Percentiles rank a stretch among this genome's conserved stretches.
These are phyloP conservation scores for Saraca asoca DNA, from an alignment of 331 rosid species.

Conservation along the genomic window DNA sequence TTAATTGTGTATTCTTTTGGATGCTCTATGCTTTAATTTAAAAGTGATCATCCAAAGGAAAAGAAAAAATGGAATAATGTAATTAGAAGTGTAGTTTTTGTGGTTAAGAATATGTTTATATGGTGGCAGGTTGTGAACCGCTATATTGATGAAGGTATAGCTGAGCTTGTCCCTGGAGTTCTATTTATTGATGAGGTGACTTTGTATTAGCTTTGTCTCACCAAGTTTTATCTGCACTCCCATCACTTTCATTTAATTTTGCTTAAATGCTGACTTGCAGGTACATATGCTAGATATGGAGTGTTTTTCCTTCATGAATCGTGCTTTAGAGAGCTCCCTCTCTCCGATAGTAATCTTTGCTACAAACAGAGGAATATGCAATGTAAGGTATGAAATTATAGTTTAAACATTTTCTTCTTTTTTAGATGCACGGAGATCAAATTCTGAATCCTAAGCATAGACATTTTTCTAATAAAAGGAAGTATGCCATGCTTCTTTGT, in stretches of 20 bases:
- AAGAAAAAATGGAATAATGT: conserved; percentile 10
- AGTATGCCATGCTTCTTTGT: neutral
- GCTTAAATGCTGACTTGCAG: conserved; percentile 45
- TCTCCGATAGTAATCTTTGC: conserved; percentile 97
- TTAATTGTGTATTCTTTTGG: neutral
- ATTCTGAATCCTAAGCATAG: neutral
- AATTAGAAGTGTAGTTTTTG: neutral
- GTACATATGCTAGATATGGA: conserved; percentile 99
- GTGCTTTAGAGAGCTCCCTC: conserved; percentile 93
- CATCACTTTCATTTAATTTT: conserved; percentile 2
- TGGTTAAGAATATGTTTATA: conserved; percentile 21
- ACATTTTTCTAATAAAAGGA: neutral
- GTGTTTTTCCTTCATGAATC: conserved; percentile 90
- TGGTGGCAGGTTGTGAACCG: conserved; percentile 79
- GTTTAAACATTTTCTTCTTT: conserved; percentile 10
- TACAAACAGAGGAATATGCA: conserved; percentile 94
- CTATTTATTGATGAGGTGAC: conserved; percentile 87
- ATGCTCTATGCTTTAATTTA: neutral
- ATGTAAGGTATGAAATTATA: conserved; percentile 65
- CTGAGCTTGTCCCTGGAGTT: conserved; percentile 98
- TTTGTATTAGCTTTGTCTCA: neutral
- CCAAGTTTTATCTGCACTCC: conserved; percentile 1
- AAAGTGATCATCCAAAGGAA: neutral
- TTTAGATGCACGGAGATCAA: conserved; percentile 15
- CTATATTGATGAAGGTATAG: conserved; percentile 91